Evolutionary conservation across 371 early-diverging fungal genomes (phyloP), one percentile per base, ranked within the genome.

Genomic region (Fennellomyces sp.): DNA sequence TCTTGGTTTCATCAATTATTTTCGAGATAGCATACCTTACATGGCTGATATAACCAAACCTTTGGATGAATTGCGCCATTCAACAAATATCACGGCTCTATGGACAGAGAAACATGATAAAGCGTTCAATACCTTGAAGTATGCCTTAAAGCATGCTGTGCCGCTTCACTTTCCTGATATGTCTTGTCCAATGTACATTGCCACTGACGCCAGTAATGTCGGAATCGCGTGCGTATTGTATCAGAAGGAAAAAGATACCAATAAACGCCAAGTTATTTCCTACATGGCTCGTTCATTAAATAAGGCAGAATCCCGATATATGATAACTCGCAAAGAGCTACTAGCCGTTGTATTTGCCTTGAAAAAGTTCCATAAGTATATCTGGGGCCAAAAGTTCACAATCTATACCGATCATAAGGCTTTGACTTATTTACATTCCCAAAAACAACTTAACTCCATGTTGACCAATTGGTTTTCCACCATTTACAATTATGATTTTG

Each of bases 191-290:
- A 75, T 78, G 39, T 64, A 57, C 26, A 55, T 80, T 0, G 75
- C 69, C 5, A 76, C 78, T 0, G 78, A 83, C 59, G 74, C 78
- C 0, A 77, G 75, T 0, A 67, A 77, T 33, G 33, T 48, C 8
- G 76, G 70, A 7, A 72, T 75, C 26, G 77, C 73, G 5, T 71
- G 68, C 26, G 68, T 66, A 0, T 33, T 78, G n/a, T 68, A 36
- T 42, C 64, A 72, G 48, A 54, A 53, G 3, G 13, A 3, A n/a
- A n/a, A n/a, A n/a, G n/a, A n/a, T 39, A 13, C 7, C 17, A 39
- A 39, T 19, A 39, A 39, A 13, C 13, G 17, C n/a, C 39, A 66
- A 66, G 0, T 26, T 33, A 12, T 45, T 35, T 19, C 12, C 52
- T 56, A n/a, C n/a, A 21, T 35, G 36, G 58, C 36, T 52, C 12